Conservation (phyloP, 2,329 filamentous ascomycete species). For the Trichoderma sp. region DNA sequence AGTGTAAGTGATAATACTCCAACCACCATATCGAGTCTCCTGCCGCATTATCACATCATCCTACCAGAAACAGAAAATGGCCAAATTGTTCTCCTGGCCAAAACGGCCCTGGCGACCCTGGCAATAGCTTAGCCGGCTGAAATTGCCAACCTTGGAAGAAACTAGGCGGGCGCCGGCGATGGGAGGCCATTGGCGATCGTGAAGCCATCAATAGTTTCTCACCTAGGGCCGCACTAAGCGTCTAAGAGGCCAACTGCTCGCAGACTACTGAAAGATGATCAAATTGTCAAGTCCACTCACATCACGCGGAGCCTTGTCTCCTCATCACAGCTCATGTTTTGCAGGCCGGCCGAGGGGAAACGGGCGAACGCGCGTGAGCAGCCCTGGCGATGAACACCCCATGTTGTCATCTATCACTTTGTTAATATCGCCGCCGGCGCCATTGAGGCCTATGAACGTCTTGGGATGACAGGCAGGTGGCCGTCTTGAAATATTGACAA, state of each 20-base stretch:
- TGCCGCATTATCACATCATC: background rate
- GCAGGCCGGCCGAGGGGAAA: background rate
- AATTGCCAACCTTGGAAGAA: background rate
- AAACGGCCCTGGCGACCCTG: background rate
- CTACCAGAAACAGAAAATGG: background rate
- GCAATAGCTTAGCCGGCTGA: background rate
- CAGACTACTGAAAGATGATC: background rate
- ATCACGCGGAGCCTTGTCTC: background rate
- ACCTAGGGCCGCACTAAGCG: conserved; percentile 2
- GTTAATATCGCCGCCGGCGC: background rate
- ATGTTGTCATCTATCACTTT: conserved; percentile 8
- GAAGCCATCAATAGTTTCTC: conserved; percentile 2
- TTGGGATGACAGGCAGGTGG: conserved; percentile 8
- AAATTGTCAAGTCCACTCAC: background rate
- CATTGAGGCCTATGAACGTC: background rate
- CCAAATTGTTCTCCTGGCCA: background rate
- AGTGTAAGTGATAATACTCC: background rate
- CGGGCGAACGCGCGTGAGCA: background rate
- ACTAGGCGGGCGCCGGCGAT: background rate
- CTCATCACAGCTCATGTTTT: background rate
- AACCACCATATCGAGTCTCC: background rate
- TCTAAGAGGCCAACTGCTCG: background rate
- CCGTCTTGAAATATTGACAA: background rate
- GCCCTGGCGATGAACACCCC: background rate
- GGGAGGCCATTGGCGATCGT: conserved; percentile 1